These are phyloP conservation scores for Penicillium nucicola DNA, from an alignment of 495 filamentous ascomycete genomes.

Conservation along the genomic window DNA sequence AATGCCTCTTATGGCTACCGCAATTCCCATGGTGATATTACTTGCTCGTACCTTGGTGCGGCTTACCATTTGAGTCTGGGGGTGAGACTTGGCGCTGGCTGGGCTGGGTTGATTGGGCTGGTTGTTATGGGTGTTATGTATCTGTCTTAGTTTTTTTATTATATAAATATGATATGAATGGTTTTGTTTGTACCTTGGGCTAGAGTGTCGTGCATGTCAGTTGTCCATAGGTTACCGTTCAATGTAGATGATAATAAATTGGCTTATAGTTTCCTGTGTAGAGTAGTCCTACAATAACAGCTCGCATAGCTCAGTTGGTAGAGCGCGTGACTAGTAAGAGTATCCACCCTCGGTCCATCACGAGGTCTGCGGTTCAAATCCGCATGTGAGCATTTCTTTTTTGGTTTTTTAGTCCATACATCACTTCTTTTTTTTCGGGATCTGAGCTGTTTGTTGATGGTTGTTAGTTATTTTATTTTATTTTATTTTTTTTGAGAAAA, in stretches of 20 bases:
- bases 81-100: slow-evolving; percentile 7
- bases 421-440: neutral
- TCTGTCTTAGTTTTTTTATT: slow-evolving; percentile 1
- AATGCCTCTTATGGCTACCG: slow-evolving; percentile 63
- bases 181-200: no score
- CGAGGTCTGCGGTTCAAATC: slow-evolving; percentile 4
- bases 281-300: neutral
- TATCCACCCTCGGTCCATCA: neutral
- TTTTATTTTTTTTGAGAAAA: no score
- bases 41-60: slow-evolving; percentile 58
- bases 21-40: slow-evolving; percentile 42
- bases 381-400: slow-evolving; percentile 1
- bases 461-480: neutral
- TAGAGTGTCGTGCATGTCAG: no score
- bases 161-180: no score
- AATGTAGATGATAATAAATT: no score
- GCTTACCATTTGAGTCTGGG: slow-evolving; percentile 45
- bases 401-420: no score
- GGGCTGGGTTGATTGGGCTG: slow-evolving; percentile 12
- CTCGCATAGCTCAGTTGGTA: slow-evolving; percentile 8
- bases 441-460: no score
- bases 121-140: slow-evolving; percentile 13
- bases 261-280: no score
- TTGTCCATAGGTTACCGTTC: no score
- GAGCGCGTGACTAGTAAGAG: slow-evolving; percentile 5